phyloP scores from a whole-genome alignment of 352 stramenopile species.

The Phytophthora melonis region DNA sequence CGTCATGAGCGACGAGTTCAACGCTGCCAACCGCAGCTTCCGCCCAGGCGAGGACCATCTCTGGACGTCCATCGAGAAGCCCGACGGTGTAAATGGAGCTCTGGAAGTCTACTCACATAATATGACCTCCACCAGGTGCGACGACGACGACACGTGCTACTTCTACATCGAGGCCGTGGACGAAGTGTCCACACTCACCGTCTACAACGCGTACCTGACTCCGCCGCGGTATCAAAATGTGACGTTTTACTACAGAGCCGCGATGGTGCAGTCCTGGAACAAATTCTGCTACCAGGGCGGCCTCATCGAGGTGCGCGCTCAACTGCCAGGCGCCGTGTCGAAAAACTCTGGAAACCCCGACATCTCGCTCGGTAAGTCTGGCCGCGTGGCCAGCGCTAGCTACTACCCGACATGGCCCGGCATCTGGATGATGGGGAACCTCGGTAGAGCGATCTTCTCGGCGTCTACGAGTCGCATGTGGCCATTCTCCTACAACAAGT shows the following conservation, averaged over 20 bases:
- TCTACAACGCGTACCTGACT: slow-evolving; percentile 60
- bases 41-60: slow-evolving; percentile 90
- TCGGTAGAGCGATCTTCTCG: slow-evolving; percentile 94
- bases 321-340: slow-evolving; percentile 87
- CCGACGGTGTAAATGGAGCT: slow-evolving; percentile 92
- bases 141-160: slow-evolving; percentile 60
- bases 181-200: slow-evolving; percentile 41
- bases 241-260: slow-evolving; percentile 62
- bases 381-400: slow-evolving; percentile 56
- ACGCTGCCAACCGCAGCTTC: slow-evolving; percentile 87
- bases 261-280: slow-evolving; percentile 94
- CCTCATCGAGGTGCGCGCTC: slow-evolving; percentile 90
- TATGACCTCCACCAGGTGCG: slow-evolving; percentile 73
- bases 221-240: slow-evolving; percentile 53
- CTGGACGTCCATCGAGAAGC: slow-evolving; percentile 95
- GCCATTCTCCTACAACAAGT: slow-evolving; percentile 95
- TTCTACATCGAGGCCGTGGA: slow-evolving; percentile 63
- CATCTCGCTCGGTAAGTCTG: slow-evolving; percentile 30
- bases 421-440: slow-evolving; percentile 95
- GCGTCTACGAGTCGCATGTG: slow-evolving; percentile 92
- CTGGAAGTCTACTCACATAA: slow-evolving; percentile 94
- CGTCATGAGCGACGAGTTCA: slow-evolving; percentile 96
- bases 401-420: slow-evolving; percentile 90
- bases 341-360: slow-evolving; percentile 58
- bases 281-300: slow-evolving; percentile 96